Base-by-base conservation (phyloP, 108 stramenopile genomes). In the Cyclotella cryptica region DNA sequence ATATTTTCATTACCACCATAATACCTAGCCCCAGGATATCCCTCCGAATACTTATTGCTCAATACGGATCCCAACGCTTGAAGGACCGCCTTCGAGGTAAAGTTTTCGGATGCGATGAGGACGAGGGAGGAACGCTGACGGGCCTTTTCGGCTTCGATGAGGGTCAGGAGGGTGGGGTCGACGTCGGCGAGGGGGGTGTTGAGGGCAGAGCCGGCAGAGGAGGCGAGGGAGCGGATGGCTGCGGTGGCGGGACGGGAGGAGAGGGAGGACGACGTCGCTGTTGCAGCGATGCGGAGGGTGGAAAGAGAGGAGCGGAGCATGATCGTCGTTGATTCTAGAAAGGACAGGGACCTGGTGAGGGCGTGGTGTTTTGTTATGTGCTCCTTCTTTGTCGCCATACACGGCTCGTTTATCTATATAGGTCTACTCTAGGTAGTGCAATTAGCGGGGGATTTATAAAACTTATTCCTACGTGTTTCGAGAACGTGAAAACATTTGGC, bases 1-100 rank as follows among this genome's bases (percentile, higher is more conserved):
- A 99, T 98, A 76, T 97, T 96, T 76, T 98, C 97, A 75, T 98
- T 98, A 22, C 97, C 97, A 12, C 97, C 98, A 80, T 99, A 98
- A 79, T 98, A 99, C 17, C 97, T 83, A 19, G 96, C 91, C 35
- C 94, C 96, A 11, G 97, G 98, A 87, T 98, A 99, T 59, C 96
- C 96, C 86, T 97, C 96, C 27, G 83, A 85, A 72, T 97, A 97
- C 90, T 99, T 99, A 84, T 99, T 99, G 72, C 91, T 92, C 77
- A 99, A 86, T 63, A 99, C 97, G 2, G 96, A 97, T 3, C 99
- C 99, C 15, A 99, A 90, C 8, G 98, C 98, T 45, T 99, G 95
- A 68, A 98, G 88, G 0, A 99, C 99, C 11, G 98, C 92, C 66
- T 88, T 89, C 54, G 90, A 91, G 17, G 99, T 98, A 69, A 98